These are phyloP conservation scores for Stachybotrys chlorohalonatus DNA, from an alignment of 2,329 filamentous ascomycete species.

Conservation along the genomic window DNA sequence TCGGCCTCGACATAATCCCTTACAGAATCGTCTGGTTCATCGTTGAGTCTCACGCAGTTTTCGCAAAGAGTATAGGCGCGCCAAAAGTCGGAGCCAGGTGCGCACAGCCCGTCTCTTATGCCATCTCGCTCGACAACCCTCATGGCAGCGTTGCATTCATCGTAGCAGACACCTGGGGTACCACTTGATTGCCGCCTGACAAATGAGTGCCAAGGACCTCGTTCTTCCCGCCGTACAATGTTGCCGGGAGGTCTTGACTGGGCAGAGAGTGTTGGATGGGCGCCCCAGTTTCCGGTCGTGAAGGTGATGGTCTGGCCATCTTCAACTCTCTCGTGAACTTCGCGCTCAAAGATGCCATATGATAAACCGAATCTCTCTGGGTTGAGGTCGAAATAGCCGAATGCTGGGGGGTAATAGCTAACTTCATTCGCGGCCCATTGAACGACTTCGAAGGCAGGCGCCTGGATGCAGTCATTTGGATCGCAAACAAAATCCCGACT, in stretches of 20 bases:
- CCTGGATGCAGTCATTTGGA: constrained; percentile 31
- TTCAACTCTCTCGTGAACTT: constrained; percentile 25
- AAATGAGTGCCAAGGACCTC: not conserved
- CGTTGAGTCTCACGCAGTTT: constrained; percentile 24
- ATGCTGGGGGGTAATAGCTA: constrained; percentile 37
- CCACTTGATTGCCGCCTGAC: constrained; percentile 3
- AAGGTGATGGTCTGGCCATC: constrained; percentile 31
- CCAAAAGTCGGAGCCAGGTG: constrained; percentile 28
- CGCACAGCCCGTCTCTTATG: constrained; percentile 38
- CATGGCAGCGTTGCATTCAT: constrained; percentile 40
- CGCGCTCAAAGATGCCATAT: constrained; percentile 49
- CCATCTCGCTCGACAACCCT: constrained; percentile 37
- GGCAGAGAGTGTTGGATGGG: constrained; percentile 37
- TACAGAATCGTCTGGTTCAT: constrained; percentile 13
- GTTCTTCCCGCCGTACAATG: constrained; percentile 4
- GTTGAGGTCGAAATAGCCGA: constrained; percentile 57
- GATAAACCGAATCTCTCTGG: constrained; percentile 52
- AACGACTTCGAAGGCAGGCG: constrained; percentile 26
- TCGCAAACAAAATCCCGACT: constrained; percentile 36
- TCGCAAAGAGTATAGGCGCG: constrained; percentile 26
- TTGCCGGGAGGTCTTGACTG: constrained; percentile 14
- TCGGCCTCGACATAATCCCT: constrained; percentile 23
- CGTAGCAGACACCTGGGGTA: constrained; percentile 41
- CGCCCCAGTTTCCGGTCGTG: constrained; percentile 46
- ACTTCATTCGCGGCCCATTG: constrained; percentile 37